Evolutionary conservation across 2,329 filamentous ascomycete species (phyloP).

Genomic region (Diaporthe citri): DNA sequence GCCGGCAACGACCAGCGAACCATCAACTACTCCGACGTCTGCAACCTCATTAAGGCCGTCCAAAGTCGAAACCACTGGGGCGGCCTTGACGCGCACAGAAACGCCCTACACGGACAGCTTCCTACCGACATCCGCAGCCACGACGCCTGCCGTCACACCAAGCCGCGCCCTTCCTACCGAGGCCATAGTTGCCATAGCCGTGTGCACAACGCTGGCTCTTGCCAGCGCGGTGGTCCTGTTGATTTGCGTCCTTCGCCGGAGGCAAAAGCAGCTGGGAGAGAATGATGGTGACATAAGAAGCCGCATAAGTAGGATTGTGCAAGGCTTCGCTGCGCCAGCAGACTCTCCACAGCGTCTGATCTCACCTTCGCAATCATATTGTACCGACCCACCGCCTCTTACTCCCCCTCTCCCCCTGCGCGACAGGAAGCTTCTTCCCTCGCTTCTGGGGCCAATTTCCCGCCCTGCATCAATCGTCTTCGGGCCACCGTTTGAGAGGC

Average conservation of each 20-base stretch:
- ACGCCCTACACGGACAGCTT: slow-evolving; percentile 30
- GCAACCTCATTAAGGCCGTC: slow-evolving; percentile 24
- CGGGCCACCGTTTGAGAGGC: slow-evolving; percentile 26
- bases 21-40: background rate
- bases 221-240: slow-evolving; percentile 53
- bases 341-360: slow-evolving; percentile 57
- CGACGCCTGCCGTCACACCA: slow-evolving; percentile 41
- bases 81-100: background rate
- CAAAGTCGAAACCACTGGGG: slow-evolving; percentile 2
- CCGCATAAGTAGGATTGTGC: slow-evolving; percentile 42
- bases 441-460: slow-evolving; percentile 46
- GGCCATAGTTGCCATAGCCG: slow-evolving; percentile 59
- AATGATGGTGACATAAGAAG: slow-evolving; percentile 38
- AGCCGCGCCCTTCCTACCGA: slow-evolving; percentile 51
- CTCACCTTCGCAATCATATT: slow-evolving; percentile 51
- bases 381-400: slow-evolving; percentile 46
- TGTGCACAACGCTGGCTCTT: slow-evolving; percentile 56
- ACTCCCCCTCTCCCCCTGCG: slow-evolving; percentile 63
- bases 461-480: slow-evolving; percentile 39
- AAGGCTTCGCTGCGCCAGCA: slow-evolving; percentile 44
- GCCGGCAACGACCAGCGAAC: background rate
- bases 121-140: slow-evolving; percentile 39
- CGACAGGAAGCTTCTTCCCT: slow-evolving; percentile 59
- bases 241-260: slow-evolving; percentile 53
- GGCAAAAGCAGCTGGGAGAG: slow-evolving; percentile 43